A percentile compares a stretch with the other conserved stretches of the same genome.
phyloP scores from a whole-genome alignment of 768 basidiomycete genomes.

The Mycena galopus region DNA sequence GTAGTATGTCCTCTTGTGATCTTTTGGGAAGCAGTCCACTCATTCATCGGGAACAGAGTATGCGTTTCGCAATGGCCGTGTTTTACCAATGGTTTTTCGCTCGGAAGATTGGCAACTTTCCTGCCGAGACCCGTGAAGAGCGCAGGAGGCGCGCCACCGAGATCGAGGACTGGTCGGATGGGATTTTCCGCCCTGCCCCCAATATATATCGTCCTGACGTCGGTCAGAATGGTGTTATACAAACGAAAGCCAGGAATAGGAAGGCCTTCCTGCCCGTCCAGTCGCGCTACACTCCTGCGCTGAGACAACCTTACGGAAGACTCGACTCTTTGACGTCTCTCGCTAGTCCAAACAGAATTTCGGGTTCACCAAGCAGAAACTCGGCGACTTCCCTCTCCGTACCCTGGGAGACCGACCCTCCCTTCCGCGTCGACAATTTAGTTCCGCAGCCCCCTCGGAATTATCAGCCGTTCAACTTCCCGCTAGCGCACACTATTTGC shows the following conservation, averaged over 20 bases:
- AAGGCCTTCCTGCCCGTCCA: constrained; percentile 75
- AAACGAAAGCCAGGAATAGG: constrained; percentile 56
- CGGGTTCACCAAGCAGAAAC: constrained; percentile 49
- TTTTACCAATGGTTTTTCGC: constrained; percentile 98
- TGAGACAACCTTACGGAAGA: constrained; percentile 8
- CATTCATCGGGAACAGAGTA: no score
- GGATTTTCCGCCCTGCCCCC: constrained; percentile 95
- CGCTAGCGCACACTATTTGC: constrained; percentile 92
- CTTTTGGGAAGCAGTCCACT: no score
- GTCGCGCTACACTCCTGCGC: constrained; percentile 78
- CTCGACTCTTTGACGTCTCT: constrained; percentile 1
- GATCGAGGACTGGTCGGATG: constrained; percentile 97
- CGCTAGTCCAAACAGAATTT: constrained; percentile 68
- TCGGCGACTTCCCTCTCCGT: constrained; percentile 59
- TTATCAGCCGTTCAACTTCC: constrained; percentile 96
- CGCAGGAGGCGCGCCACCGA: constrained; percentile 90
- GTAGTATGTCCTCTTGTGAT: no score
- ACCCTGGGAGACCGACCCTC: constrained; percentile 79
- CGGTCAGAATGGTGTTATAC: constrained; percentile 70
- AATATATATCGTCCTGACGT: constrained; percentile 93
- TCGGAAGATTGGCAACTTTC: constrained; percentile 95
- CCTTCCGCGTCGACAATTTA: constrained; percentile 71
- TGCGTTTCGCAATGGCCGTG: constrained; percentile 90
- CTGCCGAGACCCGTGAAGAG: constrained; percentile 91
- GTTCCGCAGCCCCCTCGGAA: constrained; percentile 95